Evolutionary conservation across 2,329 filamentous ascomycete genomes (phyloP), one percentile per base, ranked within the genome.

Genomic region (Calonectria pseudoreteaudii): DNA sequence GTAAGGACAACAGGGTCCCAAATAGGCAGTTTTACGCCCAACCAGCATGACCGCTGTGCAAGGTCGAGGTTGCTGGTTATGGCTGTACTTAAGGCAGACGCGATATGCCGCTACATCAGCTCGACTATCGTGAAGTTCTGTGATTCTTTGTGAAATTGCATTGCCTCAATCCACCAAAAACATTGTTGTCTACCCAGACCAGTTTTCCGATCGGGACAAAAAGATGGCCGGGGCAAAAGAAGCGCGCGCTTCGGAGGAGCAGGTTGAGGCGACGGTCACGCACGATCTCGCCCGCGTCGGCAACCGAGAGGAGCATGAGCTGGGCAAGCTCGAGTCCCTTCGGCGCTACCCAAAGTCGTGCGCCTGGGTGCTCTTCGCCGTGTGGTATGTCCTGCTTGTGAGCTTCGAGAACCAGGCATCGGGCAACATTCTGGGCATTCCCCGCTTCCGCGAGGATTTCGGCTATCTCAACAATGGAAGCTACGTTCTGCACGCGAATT

Each of bases 371-470:
- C 36, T 86, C 41, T 87, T 82, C 70, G 84, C 84, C 26, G 82
- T 85, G 16, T 87, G 84, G 84, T 79, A 81, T n/a, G 79, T 86
- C 4, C 70, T 87, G 9, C 82, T 86, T 20, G 82, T 84, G 47
- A 81, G 79, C 38, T 87, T 87, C 62, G 85, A 87, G 72, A 85
- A 85, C 71, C 84, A 86, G 73, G 86, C 85, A 30, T 78, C 82
- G 3, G 85, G 85, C 5, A 85, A 80, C 65, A 83, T 86, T 26
- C 81, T 87, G 47, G 82, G 85, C 30, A 86, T 88, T n/a, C 86
- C 86, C 2, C 72, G 85, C 66, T 88, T 88, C 75, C 81, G 86
- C 41, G 82, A 87, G 70, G 86, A 88, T 73, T 88, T 88, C 76
- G 86, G 86, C 0, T 75, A 81, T 50, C 67, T 76, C 6, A 85